Evolutionary conservation across 129 eudicot species (phyloP).

Genomic region (Flaveria trinervia): DNA sequence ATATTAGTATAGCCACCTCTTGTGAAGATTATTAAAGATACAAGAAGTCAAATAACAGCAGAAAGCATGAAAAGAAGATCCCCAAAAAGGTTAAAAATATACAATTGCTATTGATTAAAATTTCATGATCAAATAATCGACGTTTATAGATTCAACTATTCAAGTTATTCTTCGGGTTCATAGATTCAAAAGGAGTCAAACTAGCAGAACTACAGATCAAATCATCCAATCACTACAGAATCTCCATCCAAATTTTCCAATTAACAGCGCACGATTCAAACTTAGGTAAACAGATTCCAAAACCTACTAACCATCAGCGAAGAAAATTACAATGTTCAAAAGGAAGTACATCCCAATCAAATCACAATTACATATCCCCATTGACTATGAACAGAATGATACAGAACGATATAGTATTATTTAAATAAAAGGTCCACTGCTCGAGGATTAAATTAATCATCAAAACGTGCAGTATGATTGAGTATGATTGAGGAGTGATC

Average conservation of each 20-base stretch:
- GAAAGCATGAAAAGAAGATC: slow-evolving; percentile 5
- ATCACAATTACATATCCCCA: slow-evolving; percentile 1
- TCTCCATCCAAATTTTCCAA: neutral
- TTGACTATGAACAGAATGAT: slow-evolving; percentile 9
- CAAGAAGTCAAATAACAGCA: neutral
- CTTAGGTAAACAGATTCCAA: neutral
- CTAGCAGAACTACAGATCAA: slow-evolving; percentile 9
- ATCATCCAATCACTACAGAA: slow-evolving; percentile 25
- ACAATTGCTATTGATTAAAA: slow-evolving; percentile 5
- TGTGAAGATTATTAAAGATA: neutral
- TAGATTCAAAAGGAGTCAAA: slow-evolving; percentile 29
- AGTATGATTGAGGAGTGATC: slow-evolving; percentile 26
- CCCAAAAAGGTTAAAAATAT: neutral
- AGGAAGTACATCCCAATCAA: neutral
- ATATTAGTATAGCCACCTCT: slow-evolving; percentile 14
- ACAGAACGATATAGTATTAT: neutral
- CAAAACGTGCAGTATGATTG: slow-evolving; percentile 22
- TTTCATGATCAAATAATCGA: neutral
- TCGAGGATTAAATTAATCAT: slow-evolving; percentile 15
- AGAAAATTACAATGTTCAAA: neutral
- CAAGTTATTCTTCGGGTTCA: slow-evolving; percentile 24
- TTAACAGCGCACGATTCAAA: slow-evolving; percentile 14
- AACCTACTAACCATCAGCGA: neutral
- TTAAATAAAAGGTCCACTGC: slow-evolving; percentile 13
- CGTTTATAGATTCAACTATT: neutral